A percentile compares a stretch with the other conserved stretches of the same genome.
Evolutionary conservation across 1,139 yeast genomes (phyloP).

Genomic region (Nakaseomyces bracarensis): DNA sequence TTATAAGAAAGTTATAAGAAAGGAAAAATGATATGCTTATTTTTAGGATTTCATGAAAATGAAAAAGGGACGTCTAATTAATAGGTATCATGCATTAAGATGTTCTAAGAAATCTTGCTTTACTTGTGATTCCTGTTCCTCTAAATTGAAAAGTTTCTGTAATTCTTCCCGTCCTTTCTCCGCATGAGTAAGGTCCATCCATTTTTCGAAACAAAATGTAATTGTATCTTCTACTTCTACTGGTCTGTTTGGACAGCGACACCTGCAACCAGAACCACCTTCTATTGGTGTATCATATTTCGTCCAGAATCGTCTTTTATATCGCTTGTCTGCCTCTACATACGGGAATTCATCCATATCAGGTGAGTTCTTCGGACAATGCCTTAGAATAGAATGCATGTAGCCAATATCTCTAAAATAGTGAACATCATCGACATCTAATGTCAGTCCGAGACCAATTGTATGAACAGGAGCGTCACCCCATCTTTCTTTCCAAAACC

Average conservation of each 20-base stretch:
- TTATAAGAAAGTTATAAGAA: too few species aligned
- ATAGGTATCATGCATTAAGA: neutral
- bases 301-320: constrained; percentile 5
- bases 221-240: constrained; percentile 38
- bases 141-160: neutral
- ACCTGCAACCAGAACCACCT: constrained; percentile 7
- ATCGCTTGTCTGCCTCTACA: constrained; percentile 25
- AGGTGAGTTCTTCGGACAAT: constrained; percentile 62
- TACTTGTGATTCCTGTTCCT: constrained; percentile 1
- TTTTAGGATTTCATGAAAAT: too few species aligned
- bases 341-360: constrained; percentile 40
- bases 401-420: constrained; percentile 89
- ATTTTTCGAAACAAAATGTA: constrained; percentile 35
- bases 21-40: too few species aligned
- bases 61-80: too few species aligned
- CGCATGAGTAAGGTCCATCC: constrained; percentile 29
- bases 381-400: constrained; percentile 66
- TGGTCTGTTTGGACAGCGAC: constrained; percentile 11
- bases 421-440: constrained; percentile 62
- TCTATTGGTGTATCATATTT: constrained; percentile 5
- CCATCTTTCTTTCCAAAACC: constrained; percentile 85
- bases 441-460: constrained; percentile 66
- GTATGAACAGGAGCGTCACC: constrained; percentile 95
- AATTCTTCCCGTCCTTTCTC: constrained; percentile 16
- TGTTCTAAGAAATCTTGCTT: constrained; percentile 3